Conservation (phyloP, 352 stramenopile genomes). For the Achlya hypogyna region DNA sequence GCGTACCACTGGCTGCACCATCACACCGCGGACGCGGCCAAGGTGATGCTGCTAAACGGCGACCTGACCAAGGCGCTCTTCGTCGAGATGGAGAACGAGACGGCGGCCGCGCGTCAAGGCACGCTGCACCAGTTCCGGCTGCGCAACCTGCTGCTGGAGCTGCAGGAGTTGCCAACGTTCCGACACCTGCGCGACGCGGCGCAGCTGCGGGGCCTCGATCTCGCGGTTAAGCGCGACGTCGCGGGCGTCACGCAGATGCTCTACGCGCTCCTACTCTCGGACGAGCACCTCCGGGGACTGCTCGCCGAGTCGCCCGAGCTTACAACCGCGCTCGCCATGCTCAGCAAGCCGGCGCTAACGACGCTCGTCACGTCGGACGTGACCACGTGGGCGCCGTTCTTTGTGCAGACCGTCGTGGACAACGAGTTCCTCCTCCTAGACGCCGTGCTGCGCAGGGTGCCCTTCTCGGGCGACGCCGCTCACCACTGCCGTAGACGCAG, state of each 20-base stretch:
- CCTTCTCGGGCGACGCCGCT: not conserved
- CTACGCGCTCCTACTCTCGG: constrained; percentile 37
- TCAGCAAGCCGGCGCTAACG: constrained; percentile 48
- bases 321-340: constrained; percentile 44
- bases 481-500: constrained; percentile 32
- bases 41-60: constrained; percentile 40
- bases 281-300: constrained; percentile 19
- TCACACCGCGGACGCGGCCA: constrained; percentile 41
- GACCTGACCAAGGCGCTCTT: constrained; percentile 58
- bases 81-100: constrained; percentile 44
- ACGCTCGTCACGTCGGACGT: constrained; percentile 56
- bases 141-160: constrained; percentile 51
- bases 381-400: constrained; percentile 53
- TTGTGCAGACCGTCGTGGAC: constrained; percentile 43
- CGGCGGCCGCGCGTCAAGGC: constrained; percentile 28
- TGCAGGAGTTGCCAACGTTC: constrained; percentile 48
- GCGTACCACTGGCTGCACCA: constrained; percentile 47
- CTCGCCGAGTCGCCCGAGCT: constrained; percentile 35
- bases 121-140: constrained; percentile 20
- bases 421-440: constrained; percentile 51
- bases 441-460: constrained; percentile 35
- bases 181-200: constrained; percentile 49
- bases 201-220: constrained; percentile 40
- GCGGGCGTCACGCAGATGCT: constrained; percentile 37
- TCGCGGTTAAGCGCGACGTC: constrained; percentile 50